Conservation (phyloP, 1,139 yeast genomes). For the Kodamaea sp. region DNA sequence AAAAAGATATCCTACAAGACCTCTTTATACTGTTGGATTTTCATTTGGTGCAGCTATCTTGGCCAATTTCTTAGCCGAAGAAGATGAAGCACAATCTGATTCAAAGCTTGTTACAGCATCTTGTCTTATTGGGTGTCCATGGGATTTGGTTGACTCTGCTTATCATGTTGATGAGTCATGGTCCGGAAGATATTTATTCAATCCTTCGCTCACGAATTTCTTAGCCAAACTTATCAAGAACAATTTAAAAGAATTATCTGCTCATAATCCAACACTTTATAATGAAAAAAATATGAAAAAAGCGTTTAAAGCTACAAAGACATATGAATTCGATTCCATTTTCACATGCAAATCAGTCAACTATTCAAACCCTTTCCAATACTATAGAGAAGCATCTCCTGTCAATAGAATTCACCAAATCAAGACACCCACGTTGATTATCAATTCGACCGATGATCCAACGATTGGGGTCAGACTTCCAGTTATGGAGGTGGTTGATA, state of each 20-base stretch:
- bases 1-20: slow-evolving; percentile 61
- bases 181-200: slow-evolving; percentile 61
- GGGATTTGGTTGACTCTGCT: slow-evolving; percentile 36
- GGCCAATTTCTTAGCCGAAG: slow-evolving; percentile 53
- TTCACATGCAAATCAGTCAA: slow-evolving; percentile 76
- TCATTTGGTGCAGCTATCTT: slow-evolving; percentile 70
- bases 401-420: slow-evolving; percentile 52
- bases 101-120: slow-evolving; percentile 59
- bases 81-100: slow-evolving; percentile 12
- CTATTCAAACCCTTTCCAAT: slow-evolving; percentile 62
- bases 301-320: slow-evolving; percentile 30
- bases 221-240: slow-evolving; percentile 59
- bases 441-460: slow-evolving; percentile 82
- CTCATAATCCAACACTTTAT: slow-evolving; percentile 31
- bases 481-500: slow-evolving; percentile 20
- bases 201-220: slow-evolving; percentile 63
- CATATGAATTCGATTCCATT: slow-evolving; percentile 62
- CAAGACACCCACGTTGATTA: slow-evolving; percentile 62
- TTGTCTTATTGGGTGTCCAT: slow-evolving; percentile 41
- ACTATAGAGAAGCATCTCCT: slow-evolving; percentile 70
- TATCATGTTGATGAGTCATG: slow-evolving; percentile 48
- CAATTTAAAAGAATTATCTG: slow-evolving; percentile 53
- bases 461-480: slow-evolving; percentile 55
- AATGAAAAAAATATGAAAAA: slow-evolving; percentile 31
- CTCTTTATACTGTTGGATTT: slow-evolving; percentile 74